Conservation (phyloP, 306 rosid genomes). For the cucumber (Cucumis sativus) region Cucumber_9930_V3 NC_026660.2:10426001-10426500, state of each 20-base stretch:
- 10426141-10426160: neutral
- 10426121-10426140: neutral
- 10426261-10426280: neutral
- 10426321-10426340: conserved; percentile 64
- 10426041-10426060: neutral
- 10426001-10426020: too few relatives aligned
- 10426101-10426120: too few relatives aligned
- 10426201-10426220: conserved; percentile 16
- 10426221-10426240: conserved; percentile 35
- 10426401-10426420: conserved; percentile 50
- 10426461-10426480: neutral
- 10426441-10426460: neutral
- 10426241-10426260: neutral
- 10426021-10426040: too few relatives aligned
- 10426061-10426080: too few relatives aligned
- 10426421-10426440: neutral
- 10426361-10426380: conserved; percentile 61
- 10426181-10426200: conserved; percentile 62
- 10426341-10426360: conserved; percentile 61
- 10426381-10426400: conserved; percentile 56
- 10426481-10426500: neutral
- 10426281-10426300: neutral
- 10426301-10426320: neutral
- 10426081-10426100: too few relatives aligned
- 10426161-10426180: conserved; percentile 34